phyloP scores from a whole-genome alignment of 2,329 filamentous ascomycete genomes.

The Aspergillus uvarum region DNA sequence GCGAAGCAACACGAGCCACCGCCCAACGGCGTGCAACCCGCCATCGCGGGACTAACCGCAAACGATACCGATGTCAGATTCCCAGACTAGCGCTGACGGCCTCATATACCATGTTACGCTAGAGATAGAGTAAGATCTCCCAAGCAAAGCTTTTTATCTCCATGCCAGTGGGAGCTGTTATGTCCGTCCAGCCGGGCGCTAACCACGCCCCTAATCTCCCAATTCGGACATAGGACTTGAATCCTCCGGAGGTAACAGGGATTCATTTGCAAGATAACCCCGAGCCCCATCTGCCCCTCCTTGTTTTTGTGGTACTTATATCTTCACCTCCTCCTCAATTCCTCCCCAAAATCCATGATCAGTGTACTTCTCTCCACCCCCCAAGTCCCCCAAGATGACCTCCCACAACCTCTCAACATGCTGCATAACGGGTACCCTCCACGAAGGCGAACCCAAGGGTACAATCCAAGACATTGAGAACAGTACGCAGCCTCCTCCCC shows the following conservation, averaged over 20 bases:
- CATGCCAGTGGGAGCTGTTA: background rate
- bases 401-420: background rate
- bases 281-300: background rate
- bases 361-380: background rate
- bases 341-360: background rate
- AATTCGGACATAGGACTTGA: background rate
- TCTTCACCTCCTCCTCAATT: background rate
- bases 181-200: background rate
- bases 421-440: background rate
- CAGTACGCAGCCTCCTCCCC: background rate
- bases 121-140: too few species aligned
- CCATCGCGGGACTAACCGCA: too few species aligned
- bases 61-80: too few species aligned
- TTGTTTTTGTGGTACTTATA: background rate
- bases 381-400: background rate
- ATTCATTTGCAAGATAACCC: background rate
- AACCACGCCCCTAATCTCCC: background rate
- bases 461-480: background rate
- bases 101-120: too few species aligned
- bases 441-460: background rate
- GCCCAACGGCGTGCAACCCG: too few species aligned
- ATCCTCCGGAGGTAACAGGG: background rate
- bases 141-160: background rate
- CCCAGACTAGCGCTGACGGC: too few species aligned
- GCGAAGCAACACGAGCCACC: too few species aligned